These are phyloP conservation scores for Vitis rotundifolia DNA, from an alignment of 164 flowering plant genomes.

Conservation along the genomic window DNA sequence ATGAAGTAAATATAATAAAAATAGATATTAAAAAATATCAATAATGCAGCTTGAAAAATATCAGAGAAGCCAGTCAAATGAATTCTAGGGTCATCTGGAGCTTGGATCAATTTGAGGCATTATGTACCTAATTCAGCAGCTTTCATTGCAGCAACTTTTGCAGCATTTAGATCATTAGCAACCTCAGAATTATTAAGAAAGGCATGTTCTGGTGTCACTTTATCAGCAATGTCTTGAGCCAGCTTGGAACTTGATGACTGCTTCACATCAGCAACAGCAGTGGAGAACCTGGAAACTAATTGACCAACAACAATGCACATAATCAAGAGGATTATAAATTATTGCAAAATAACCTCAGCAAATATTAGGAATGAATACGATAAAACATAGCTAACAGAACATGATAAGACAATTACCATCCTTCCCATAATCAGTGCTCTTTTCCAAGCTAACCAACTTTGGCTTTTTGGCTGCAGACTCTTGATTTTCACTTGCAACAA, in stretches of 20 bases:
- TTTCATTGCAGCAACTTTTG: conserved; percentile 90
- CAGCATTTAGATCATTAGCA: conserved; percentile 68
- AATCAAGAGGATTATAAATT: conserved; percentile 3
- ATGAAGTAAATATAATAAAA: no score
- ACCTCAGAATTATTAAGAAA: conserved; percentile 35
- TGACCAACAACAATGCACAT: not conserved
- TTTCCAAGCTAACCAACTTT: conserved; percentile 33
- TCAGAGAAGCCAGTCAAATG: no score
- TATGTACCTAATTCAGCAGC: conserved; percentile 88
- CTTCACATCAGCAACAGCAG: conserved; percentile 29
- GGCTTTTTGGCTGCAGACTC: conserved; percentile 50
- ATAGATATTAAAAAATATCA: no score
- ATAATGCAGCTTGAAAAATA: no score
- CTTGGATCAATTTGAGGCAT: no score
- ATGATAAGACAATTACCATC: conserved; percentile 29
- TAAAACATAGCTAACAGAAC: not conserved
- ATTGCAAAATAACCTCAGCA: not conserved
- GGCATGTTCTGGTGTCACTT: conserved; percentile 29
- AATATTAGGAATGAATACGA: not conserved
- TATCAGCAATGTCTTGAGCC: conserved; percentile 27
- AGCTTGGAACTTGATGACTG: conserved; percentile 36
- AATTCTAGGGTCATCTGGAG: no score
- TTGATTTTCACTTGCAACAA: conserved; percentile 25
- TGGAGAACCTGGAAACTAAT: conserved; percentile 13
- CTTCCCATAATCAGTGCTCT: conserved; percentile 24